Evolutionary conservation across 495 filamentous ascomycete genomes (phyloP), one percentile per base, ranked within the genome.

Genomic region (Annulohypoxylon stygium): DNA sequence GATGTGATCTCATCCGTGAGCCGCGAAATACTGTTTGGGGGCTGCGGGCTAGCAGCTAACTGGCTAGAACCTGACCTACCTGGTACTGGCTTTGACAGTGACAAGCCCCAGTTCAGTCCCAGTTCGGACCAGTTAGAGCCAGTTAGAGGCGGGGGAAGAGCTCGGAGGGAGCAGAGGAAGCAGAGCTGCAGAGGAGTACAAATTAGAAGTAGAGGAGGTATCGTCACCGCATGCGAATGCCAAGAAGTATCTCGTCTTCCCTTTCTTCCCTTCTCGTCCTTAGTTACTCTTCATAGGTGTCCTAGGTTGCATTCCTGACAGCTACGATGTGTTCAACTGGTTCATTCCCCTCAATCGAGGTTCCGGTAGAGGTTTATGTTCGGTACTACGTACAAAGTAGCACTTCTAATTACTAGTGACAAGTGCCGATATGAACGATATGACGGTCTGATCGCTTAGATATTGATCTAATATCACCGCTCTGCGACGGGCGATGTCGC

Each of bases 1-100:
- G 59, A 71, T 75, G 72, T 75, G 72, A 75, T 75, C 60, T 65
- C 53, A 18, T 45, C 67, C 45, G 67, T 75, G 72, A 75, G 72
- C 72, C 67, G 72, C 72, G 53, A 71, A 64, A 62, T 61, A 65
- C 67, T 71, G 72, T 70, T 70, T 75, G 67, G 67, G 62, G 72
- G 65, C 41, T 69, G 65, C 60, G 58, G 57, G 43, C 60, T 68
- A 20, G 43, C n/a, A 47, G 39, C 39, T 25, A 25, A 18, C 48
- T 55, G 47, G 48, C 41, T 12, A 60, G 39, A 30, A 30, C 3
- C 16, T 14, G 11, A 43, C 14, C 12, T 14, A 43, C 14, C 39
- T n/a, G 14, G 4, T 47, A 20, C 43, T 47, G 43, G 43, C 43
- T 47, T 47, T 47, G 43, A 47, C 43, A 47, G 43, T 47, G 43